These are phyloP conservation scores for Sporothrix mexicana DNA, from an alignment of 2,329 filamentous ascomycete genomes.

Conservation along the genomic window DNA sequence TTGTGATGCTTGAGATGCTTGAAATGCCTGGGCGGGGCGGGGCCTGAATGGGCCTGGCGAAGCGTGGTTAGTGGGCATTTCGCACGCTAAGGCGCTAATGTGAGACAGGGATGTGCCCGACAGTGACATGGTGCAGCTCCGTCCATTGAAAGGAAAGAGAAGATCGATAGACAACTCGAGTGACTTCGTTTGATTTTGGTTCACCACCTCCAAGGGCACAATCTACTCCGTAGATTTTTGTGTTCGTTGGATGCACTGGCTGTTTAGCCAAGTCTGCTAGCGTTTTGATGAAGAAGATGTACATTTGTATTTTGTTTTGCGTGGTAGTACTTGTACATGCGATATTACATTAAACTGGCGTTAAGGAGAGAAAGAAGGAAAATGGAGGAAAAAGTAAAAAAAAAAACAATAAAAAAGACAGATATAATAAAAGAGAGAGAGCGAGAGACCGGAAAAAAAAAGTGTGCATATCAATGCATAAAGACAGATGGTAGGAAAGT, in stretches of 20 bases:
- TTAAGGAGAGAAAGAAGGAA: slow-evolving; percentile 10
- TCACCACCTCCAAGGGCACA: neutral
- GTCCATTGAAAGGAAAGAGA: too few relatives aligned
- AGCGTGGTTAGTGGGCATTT: neutral
- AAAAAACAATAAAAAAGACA: too few relatives aligned
- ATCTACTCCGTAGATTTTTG: neutral
- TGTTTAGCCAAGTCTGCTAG: slow-evolving; percentile 1
- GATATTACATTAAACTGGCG: slow-evolving; percentile 24
- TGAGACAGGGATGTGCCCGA: neutral
- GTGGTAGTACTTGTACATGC: neutral
- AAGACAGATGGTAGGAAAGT: neutral
- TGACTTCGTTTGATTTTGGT: neutral
- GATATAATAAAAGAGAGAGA: neutral
- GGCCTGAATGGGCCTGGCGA: too few relatives aligned
- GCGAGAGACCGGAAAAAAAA: neutral
- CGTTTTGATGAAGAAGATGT: neutral
- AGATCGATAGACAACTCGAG: too few relatives aligned
- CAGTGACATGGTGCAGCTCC: neutral
- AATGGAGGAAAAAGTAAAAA: neutral
- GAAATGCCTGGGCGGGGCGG: too few relatives aligned
- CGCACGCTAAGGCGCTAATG: neutral
- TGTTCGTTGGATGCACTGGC: too few relatives aligned
- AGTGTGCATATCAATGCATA: neutral
- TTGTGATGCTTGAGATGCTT: neutral
- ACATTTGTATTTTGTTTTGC: neutral